A percentile compares a stretch with the other conserved stretches of the same genome.
Evolutionary conservation across 2,329 filamentous ascomycete genomes (phyloP).

Genomic region (Claviceps sorghi): DNA sequence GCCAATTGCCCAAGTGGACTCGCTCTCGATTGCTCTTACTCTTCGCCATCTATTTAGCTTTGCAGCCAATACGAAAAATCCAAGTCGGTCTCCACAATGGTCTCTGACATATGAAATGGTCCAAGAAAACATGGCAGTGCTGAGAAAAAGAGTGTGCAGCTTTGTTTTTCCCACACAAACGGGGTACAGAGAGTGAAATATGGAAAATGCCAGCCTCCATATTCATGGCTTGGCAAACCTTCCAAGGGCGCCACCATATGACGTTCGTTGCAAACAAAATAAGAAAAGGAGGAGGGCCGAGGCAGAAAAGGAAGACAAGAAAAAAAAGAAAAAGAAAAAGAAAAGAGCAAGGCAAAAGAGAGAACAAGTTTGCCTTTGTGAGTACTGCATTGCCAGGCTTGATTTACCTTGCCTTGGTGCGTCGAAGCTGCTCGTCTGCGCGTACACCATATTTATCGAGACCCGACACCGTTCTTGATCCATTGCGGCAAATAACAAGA

Average conservation of each 20-base stretch:
- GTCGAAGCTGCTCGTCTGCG: not conserved
- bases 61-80: constrained; percentile 5
- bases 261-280: not conserved
- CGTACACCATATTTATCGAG: not conserved
- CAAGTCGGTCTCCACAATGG: constrained; percentile 2
- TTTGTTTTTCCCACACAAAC: constrained; percentile 6
- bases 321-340: not conserved
- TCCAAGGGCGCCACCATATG: constrained; percentile 2
- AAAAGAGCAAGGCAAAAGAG: too few relatives aligned
- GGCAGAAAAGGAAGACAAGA: not conserved
- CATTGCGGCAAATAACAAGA: not conserved
- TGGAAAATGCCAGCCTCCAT: constrained; percentile 2
- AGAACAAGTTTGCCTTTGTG: not conserved
- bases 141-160: constrained; percentile 2
- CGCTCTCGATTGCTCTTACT: not conserved
- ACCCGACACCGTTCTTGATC: not conserved
- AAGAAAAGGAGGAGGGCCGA: not conserved
- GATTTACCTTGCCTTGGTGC: not conserved
- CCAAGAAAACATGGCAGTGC: not conserved
- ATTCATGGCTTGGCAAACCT: not conserved
- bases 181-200: not conserved
- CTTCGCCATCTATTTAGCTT: constrained; percentile 4
- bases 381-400: not conserved
- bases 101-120: not conserved
- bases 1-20: not conserved